Evolutionary conservation across 2,329 filamentous ascomycete genomes (phyloP).

Genomic region (Talaromyces sp.): DNA sequence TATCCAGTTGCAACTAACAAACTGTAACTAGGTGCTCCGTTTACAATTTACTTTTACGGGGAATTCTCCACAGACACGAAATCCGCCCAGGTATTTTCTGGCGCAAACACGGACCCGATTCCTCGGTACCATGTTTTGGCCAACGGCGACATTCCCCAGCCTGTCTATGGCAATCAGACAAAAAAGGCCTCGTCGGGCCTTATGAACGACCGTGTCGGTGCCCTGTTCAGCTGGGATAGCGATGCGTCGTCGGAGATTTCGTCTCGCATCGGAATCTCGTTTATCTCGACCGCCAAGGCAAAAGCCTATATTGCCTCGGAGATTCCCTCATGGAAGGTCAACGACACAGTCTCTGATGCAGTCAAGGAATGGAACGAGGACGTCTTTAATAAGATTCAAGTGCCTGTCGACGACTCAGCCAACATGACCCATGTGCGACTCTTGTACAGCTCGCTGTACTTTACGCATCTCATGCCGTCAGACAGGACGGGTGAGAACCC

Average conservation of each 20-base stretch:
- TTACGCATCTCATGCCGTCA: conserved; percentile 63
- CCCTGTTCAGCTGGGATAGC: conserved; percentile 55
- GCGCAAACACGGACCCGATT: conserved; percentile 29
- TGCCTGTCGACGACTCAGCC: conserved; percentile 26
- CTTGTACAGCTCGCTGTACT: conserved; percentile 45
- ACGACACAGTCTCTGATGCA: conserved; percentile 46
- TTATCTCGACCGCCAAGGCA: conserved; percentile 59
- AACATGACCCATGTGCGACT: conserved; percentile 25
- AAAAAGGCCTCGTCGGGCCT: conserved; percentile 52
- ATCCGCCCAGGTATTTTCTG: conserved; percentile 32
- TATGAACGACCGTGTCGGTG: conserved; percentile 51
- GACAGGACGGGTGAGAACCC: conserved; percentile 69
- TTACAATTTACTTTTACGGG: conserved; percentile 42
- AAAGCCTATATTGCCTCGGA: conserved; percentile 61
- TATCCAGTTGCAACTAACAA: background rate
- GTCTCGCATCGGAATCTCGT: conserved; percentile 61
- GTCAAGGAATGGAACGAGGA: conserved; percentile 56
- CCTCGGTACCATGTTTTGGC: conserved; percentile 46
- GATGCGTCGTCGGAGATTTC: conserved; percentile 45
- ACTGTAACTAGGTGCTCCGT: conserved; percentile 25
- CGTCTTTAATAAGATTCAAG: conserved; percentile 41
- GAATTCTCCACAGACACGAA: conserved; percentile 35
- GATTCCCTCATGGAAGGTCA: conserved; percentile 60
- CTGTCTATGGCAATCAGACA: conserved; percentile 46
- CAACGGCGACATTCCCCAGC: conserved; percentile 54